Conservation (phyloP, 2,329 filamentous ascomycete genomes). For the Colletotrichum liriopes region DNA sequence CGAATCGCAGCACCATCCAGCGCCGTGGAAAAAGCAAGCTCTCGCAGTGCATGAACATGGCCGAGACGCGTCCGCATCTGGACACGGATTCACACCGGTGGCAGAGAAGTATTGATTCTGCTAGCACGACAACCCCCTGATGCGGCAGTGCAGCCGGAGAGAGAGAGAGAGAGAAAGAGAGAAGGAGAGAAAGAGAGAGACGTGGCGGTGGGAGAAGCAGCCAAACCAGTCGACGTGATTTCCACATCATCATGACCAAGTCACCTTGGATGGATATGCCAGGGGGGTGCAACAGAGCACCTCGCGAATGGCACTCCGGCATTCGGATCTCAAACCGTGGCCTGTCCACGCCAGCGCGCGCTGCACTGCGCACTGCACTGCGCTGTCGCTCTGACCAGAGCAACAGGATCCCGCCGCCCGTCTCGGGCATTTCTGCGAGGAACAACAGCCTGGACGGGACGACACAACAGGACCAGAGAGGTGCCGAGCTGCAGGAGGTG, state of each 20-base stretch:
- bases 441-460: constrained; percentile 3
- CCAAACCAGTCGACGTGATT: constrained; percentile 19
- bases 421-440: constrained; percentile 34
- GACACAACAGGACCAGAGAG: constrained; percentile 7
- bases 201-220: constrained; percentile 16
- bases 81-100: constrained; percentile 20
- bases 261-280: not conserved
- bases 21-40: constrained; percentile 32
- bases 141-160: constrained; percentile 2
- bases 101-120: constrained; percentile 8
- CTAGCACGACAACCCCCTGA: not conserved
- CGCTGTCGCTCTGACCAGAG: not conserved
- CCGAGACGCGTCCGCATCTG: constrained; percentile 21
- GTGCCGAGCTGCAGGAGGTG: not conserved
- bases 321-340: not conserved
- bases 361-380: not conserved
- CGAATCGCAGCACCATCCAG: constrained; percentile 22
- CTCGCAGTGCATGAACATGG: constrained; percentile 14
- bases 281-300: not conserved
- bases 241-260: constrained; percentile 26
- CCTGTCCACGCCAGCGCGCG: constrained; percentile 6
- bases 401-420: constrained; percentile 19
- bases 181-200: not conserved
- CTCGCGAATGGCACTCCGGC: constrained; percentile 4
- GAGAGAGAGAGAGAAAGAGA: not conserved